Evolutionary conservation across 1,284 basidiomycete genomes (phyloP), one percentile per base, ranked within the genome.

Genomic region (Cryptococcus jaspeensis): DNA sequence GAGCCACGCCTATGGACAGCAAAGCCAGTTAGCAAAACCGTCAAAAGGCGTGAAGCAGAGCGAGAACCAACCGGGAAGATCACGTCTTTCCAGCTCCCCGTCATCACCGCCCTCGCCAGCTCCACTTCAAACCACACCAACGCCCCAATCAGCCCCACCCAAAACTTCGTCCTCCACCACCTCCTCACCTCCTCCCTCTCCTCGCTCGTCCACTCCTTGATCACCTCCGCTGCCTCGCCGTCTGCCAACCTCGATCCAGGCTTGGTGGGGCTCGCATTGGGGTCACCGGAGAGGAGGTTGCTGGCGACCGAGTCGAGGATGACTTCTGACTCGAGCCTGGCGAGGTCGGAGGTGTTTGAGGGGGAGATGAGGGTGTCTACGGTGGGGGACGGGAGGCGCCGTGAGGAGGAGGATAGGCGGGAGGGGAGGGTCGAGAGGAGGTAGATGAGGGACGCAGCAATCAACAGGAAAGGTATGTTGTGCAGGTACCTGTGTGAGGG

Each of bases 281-380:
- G 13, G 5, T 15, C 32, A 5, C 55, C 41, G 0, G 67, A 60
- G 8, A 69, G 47, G 22, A 71, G 42, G 39, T 64, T 69, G 1
- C 59, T 51, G 3, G 71, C 72, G 1, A 75, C 42, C 5, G 70
- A 54, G 11, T 61, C 54, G 7, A 76, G 46, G 20, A 76, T 70
- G 22, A 75, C 71, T 16, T 66, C 59, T 3, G 73, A 69, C 55
- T 77, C 76, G 23, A 77, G 59, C 20, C 62, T 60, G 50, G 67
- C 51, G 38, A 78, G 61, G 56, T 71, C 60, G 42, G 62, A 48
- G 46, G 70, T 59, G 22, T 58, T 60, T 18, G 52, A 56, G 3
- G 65, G 65, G 0, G 67, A 66, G n/a, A 67, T 62, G 41, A 72
- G 65, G 45, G 46, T 56, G 9, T 53, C 55, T 9, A 20, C 18